phyloP scores from a whole-genome alignment of 1,139 yeast species.

The Pichia norvegensis region DNA sequence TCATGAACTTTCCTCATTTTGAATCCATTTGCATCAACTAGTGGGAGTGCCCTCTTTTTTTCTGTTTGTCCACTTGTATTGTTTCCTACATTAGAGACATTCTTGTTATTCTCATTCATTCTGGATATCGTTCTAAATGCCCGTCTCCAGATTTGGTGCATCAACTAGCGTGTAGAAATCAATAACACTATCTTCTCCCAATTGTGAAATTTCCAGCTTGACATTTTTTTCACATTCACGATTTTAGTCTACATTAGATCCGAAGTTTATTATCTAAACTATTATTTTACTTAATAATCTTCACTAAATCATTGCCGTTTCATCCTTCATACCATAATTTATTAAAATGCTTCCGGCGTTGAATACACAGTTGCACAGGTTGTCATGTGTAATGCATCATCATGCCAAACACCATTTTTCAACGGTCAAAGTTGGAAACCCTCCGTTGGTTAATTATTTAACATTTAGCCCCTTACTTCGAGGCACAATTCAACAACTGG shows the following conservation, averaged over 20 bases:
- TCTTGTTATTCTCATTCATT: neutral
- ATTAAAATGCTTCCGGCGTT: conserved; percentile 4
- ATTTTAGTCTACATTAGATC: too few species aligned
- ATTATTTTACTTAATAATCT: too few species aligned
- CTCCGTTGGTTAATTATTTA: conserved; percentile 19
- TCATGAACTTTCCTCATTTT: conserved; percentile 39
- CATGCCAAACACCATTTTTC: conserved; percentile 18
- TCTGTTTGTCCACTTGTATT: neutral
- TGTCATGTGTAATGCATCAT: neutral
- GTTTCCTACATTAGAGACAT: neutral
- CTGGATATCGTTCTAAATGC: neutral
- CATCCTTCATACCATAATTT: too few species aligned
- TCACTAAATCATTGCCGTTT: neutral
- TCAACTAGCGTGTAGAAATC: neutral
- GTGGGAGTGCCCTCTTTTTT: conserved; percentile 17
- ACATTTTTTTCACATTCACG: neutral
- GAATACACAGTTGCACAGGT: conserved; percentile 7
- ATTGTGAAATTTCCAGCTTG: neutral
- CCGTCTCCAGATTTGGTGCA: neutral
- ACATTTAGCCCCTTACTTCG: conserved; percentile 43
- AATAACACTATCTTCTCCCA: neutral
- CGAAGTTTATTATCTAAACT: too few species aligned
- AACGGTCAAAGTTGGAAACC: conserved; percentile 23
- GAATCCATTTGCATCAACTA: conserved; percentile 43
- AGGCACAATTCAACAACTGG: conserved; percentile 48